Evolutionary conservation across 164 flowering plant genomes (phyloP).

Genomic region (Kingdonia uniflora): DNA sequence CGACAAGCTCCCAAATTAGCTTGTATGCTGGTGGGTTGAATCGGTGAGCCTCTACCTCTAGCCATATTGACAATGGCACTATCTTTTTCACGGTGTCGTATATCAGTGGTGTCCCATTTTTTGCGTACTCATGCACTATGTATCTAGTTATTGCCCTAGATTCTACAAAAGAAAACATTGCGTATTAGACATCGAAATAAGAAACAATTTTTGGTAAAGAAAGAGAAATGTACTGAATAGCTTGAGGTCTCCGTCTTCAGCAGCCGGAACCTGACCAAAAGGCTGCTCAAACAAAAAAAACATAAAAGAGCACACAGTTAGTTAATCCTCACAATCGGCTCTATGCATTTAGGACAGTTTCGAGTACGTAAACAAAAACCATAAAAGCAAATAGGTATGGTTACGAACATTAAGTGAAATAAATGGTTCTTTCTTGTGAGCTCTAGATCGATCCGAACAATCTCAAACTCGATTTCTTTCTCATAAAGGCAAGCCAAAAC

Average conservation of each 20-base stretch:
- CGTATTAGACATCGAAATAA: too few species aligned
- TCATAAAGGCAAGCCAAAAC: conserved; percentile 21
- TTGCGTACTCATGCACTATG: conserved; percentile 22
- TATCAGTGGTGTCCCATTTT: conserved; percentile 32
- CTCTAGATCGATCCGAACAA: conserved; percentile 22
- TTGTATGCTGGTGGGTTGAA: conserved; percentile 36
- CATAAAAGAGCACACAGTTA: neutral
- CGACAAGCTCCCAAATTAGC: conserved; percentile 25
- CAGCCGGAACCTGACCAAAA: conserved; percentile 27
- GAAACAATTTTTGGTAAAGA: too few species aligned
- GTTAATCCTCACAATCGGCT: neutral
- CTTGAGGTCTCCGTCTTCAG: conserved; percentile 21
- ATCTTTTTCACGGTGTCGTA: conserved; percentile 19
- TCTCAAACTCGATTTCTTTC: conserved; percentile 22
- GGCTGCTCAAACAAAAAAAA: conserved; percentile 14
- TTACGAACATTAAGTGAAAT: conserved; percentile 26
- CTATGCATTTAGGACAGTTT: neutral
- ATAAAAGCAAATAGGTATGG: too few species aligned
- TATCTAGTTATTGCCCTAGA: conserved; percentile 58
- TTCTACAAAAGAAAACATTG: conserved; percentile 20
- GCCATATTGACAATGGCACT: conserved; percentile 26
- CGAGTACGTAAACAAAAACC: too few species aligned
- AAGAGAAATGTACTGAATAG: conserved; percentile 6
- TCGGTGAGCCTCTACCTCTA: conserved; percentile 54
- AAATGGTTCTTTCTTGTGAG: conserved; percentile 26